A percentile compares a stretch with the other conserved stretches of the same genome.
Conservation (phyloP, 306 rosid species). For the Inga leiocalycina region DNA sequence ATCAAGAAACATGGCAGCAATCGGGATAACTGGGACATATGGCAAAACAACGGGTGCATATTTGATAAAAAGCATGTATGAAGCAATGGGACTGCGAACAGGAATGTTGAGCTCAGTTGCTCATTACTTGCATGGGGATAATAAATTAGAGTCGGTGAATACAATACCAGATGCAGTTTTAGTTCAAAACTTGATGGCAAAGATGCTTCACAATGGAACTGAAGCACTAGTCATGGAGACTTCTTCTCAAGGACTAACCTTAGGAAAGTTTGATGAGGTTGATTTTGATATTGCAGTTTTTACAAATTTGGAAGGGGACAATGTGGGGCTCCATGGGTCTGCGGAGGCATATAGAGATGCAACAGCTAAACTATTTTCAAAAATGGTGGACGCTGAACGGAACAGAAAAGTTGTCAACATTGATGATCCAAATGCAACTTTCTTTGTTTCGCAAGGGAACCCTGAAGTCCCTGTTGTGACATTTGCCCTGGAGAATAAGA, state of each 20-base stretch:
- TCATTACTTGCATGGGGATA: constrained; percentile 79
- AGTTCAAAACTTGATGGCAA: constrained; percentile 88
- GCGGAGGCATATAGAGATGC: constrained; percentile 67
- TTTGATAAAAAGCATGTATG: constrained; percentile 89
- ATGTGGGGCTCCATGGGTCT: constrained; percentile 52
- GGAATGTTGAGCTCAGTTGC: constrained; percentile 87
- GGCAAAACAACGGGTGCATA: constrained; percentile 81
- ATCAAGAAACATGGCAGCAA: constrained; percentile 81
- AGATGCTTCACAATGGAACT: constrained; percentile 93
- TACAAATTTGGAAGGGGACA: constrained; percentile 67
- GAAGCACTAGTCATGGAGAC: constrained; percentile 86
- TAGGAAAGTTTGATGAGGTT: constrained; percentile 75
- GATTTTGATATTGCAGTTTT: constrained; percentile 91
- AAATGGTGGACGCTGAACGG: constrained; percentile 87
- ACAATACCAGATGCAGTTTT: constrained; percentile 68
- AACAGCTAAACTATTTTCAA: constrained; percentile 66
- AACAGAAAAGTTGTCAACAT: constrained; percentile 89
- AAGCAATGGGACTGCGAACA: constrained; percentile 84
- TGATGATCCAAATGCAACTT: constrained; percentile 77
- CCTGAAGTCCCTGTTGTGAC: constrained; percentile 85
- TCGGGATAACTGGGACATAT: constrained; percentile 77
- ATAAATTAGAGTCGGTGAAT: constrained; percentile 66
- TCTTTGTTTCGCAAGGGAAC: constrained; percentile 70
- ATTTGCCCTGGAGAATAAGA: constrained; percentile 82
- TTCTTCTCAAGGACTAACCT: constrained; percentile 58